Evolutionary conservation across 345 rosid genomes (phyloP).

Genomic region (Mercurialis annua): DNA sequence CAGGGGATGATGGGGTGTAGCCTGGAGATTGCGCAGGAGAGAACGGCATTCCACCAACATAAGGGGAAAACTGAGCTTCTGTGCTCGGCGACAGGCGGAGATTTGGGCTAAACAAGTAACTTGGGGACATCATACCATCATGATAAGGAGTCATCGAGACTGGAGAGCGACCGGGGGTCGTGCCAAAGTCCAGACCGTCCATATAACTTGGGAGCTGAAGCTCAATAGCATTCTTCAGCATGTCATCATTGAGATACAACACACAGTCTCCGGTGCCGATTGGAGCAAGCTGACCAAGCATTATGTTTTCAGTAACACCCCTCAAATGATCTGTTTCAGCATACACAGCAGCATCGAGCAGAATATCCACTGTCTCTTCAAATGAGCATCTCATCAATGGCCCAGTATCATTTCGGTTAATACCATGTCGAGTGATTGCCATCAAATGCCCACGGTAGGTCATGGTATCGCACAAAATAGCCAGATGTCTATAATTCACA

Average conservation of each 20-base stretch:
- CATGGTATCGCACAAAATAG: conserved; percentile 96
- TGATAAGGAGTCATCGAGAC: conserved; percentile 90
- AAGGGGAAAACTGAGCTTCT: conserved; percentile 94
- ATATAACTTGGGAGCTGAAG: conserved; percentile 97
- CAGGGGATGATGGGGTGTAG: conserved; percentile 77
- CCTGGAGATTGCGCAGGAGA: conserved; percentile 87
- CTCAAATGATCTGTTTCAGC: conserved; percentile 80
- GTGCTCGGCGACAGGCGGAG: conserved; percentile 73
- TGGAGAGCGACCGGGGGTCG: conserved; percentile 92
- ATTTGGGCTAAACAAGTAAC: conserved; percentile 73
- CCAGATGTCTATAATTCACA: conserved; percentile 94
- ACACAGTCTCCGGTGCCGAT: conserved; percentile 91
- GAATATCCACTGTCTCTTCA: conserved; percentile 97
- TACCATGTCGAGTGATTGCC: conserved; percentile 99
- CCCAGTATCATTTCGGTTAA: conserved; percentile 93
- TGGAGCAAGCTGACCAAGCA: conserved; percentile 97
- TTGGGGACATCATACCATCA: conserved; percentile 96
- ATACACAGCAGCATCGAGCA: conserved; percentile 94
- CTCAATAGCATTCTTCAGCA: conserved; percentile 96
- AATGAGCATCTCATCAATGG: conserved; percentile 98
- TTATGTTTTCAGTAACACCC: conserved; percentile 96
- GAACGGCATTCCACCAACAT: conserved; percentile 82
- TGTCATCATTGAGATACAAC: conserved; percentile 86
- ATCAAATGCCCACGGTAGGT: conserved; percentile 96
- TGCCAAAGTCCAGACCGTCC: conserved; percentile 84